Base-by-base conservation (phyloP, 192 early-diverging fungal genomes). In the Coemansia sp. region DNA sequence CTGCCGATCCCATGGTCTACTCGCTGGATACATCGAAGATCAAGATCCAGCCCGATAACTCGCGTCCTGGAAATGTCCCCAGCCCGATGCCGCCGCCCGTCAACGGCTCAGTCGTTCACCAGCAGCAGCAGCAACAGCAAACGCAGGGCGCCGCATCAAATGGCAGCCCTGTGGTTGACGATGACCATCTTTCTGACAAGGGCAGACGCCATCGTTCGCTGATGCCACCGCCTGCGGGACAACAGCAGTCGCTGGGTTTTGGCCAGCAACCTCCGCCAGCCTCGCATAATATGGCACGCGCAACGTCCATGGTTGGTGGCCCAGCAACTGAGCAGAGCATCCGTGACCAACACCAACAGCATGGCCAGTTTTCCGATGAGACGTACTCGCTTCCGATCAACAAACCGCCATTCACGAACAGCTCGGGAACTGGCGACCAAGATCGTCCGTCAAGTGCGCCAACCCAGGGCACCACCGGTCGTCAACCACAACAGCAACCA, bases 11-110 rank as follows among this genome's bases (percentile, higher is more conserved):
- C 7, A 18, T 61, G 22, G 60, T 83, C 13, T 76, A 83, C 48
- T 73, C 74, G 37, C 67, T 83, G 41, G 81, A 83, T 47, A 83
- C 81, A 32, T 75, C 76, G 37, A 83, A 83, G 70, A 83, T 83
- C 66, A 77, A 78, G 61, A 83, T 83, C 64, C 73, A 76, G 76
- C 81, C 76, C 4, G 81, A 83, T 37, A 70, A 58, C 2, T 61
- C 74, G 5, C 71, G 78, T 15, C 45, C 57, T 59, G 57, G 57
- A 12, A 59, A 59, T 6, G 59, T 18, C 55, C 22, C 40, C 41
- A 48, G 54, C 10, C 5, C 61, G n/a, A 21, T 47, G 62, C 66
- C 54, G 22, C 72, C 66, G 22, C 62, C 62, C 16, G 41, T 54
- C 1, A 46, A 37, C 57, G n/a, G 8, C 7, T 67, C 66, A 15